Conservation (phyloP, 306 rosid genomes). For the Cajanus cajan region DNA sequence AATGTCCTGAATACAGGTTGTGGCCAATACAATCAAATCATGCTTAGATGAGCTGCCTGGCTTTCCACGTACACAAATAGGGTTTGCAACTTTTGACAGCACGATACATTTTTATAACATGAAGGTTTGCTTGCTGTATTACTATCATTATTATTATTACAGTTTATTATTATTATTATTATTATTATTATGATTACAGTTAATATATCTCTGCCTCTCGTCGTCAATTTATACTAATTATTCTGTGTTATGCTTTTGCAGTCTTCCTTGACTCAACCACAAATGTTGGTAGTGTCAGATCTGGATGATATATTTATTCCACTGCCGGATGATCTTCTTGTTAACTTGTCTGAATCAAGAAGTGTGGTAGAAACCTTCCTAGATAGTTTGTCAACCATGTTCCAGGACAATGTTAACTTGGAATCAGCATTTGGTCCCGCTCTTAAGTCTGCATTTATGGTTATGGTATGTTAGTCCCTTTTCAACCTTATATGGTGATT, state of each 20-base stretch:
- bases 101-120: conserved; percentile 92
- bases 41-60: conserved; percentile 96
- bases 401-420: conserved; percentile 80
- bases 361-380: conserved; percentile 89
- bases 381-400: conserved; percentile 96
- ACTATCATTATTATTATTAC: conserved; percentile 22
- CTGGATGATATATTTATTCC: conserved; percentile 95
- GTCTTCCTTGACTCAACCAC: conserved; percentile 97
- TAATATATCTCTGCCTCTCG: conserved; percentile 1
- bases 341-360: conserved; percentile 96
- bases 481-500: conserved; percentile 11
- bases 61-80: conserved; percentile 95
- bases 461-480: conserved; percentile 64
- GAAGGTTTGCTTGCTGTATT: conserved; percentile 64
- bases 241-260: conserved; percentile 46
- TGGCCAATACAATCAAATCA: conserved; percentile 86
- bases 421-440: conserved; percentile 99
- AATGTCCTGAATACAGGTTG: conserved; percentile 57
- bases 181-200: conserved; percentile 20
- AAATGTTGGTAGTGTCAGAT: conserved; percentile 99
- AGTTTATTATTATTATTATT: conserved; percentile 25
- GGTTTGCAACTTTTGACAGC: conserved; percentile 98
- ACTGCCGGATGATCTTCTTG: conserved; percentile 98
- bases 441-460: conserved; percentile 88
- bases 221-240: conserved; percentile 20